phyloP scores from a whole-genome alignment of 768 basidiomycete species.

The Phlebiopsis flavidoalba region DNA sequence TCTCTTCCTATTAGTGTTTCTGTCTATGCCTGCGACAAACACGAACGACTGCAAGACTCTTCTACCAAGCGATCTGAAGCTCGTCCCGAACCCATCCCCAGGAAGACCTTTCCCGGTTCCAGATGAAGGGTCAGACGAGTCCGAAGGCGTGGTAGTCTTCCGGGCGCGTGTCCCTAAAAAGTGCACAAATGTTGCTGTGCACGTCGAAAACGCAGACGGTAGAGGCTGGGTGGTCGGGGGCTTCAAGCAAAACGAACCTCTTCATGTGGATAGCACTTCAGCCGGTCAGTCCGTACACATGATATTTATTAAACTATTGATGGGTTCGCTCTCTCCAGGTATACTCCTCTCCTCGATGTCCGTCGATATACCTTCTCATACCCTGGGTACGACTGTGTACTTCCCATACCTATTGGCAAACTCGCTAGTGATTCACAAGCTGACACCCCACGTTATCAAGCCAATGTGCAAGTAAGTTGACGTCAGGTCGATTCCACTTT shows the following conservation, averaged over 20 bases:
- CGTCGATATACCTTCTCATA: conserved; percentile 5
- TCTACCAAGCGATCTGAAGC: conserved; percentile 44
- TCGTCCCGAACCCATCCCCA: conserved; percentile 57
- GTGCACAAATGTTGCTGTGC: conserved; percentile 47
- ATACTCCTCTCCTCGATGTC: conserved; percentile 7
- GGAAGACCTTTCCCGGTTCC: conserved; percentile 59
- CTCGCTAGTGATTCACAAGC: conserved; percentile 56
- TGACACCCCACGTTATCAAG: background rate
- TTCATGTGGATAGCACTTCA: conserved; percentile 30
- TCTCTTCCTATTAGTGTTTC: conserved; percentile 39
- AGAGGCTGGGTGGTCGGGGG: conserved; percentile 61
- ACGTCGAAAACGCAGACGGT: conserved; percentile 43
- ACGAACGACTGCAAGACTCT: conserved; percentile 14
- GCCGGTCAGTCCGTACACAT: conserved; percentile 35
- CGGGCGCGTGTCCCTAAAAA: conserved; percentile 39
- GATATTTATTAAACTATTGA: background rate
- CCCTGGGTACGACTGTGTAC: conserved; percentile 34
- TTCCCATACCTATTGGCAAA: conserved; percentile 56
- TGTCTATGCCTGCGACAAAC: conserved; percentile 40
- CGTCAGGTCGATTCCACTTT: background rate
- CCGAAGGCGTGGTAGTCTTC: conserved; percentile 65
- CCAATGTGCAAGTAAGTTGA: background rate
- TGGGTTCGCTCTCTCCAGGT: background rate
- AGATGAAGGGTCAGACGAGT: conserved; percentile 66
- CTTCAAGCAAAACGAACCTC: conserved; percentile 32